Evolutionary conservation across 2,329 filamentous ascomycete genomes (phyloP).

Genomic region (Phyllosticta capitalensis): DNA sequence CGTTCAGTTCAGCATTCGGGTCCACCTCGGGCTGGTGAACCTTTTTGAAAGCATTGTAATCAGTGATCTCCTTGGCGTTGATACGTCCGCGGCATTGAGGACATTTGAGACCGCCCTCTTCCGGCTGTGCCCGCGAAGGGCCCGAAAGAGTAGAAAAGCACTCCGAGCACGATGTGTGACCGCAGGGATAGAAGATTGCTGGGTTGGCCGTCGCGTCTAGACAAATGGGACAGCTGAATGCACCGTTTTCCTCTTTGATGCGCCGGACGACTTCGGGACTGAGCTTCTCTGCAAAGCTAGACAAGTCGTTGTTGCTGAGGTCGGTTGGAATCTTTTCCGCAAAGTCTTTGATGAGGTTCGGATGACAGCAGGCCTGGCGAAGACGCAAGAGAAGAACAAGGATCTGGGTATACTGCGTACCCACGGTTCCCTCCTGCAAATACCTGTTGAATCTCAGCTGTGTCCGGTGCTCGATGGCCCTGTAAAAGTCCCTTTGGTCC

Average conservation of each 20-base stretch:
- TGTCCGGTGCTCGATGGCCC: constrained; percentile 55
- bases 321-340: constrained; percentile 26
- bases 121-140: constrained; percentile 43
- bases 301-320: constrained; percentile 45
- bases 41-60: constrained; percentile 63
- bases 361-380: constrained; percentile 74
- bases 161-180: constrained; percentile 68
- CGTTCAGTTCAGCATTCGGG: constrained; percentile 35
- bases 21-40: constrained; percentile 42
- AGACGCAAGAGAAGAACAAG: constrained; percentile 70
- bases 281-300: constrained; percentile 54
- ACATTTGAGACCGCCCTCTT: constrained; percentile 55
- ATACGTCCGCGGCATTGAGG: constrained; percentile 64
- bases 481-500: constrained; percentile 57
- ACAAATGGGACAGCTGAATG: constrained; percentile 74
- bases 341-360: constrained; percentile 59
- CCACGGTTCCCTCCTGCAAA: constrained; percentile 56
- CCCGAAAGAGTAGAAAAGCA: constrained; percentile 54
- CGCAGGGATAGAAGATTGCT: constrained; percentile 71
- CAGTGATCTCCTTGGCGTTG: constrained; percentile 60
- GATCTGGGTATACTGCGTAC: constrained; percentile 67
- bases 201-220: constrained; percentile 67
- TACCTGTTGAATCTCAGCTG: constrained; percentile 69
- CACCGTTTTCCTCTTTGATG: constrained; percentile 45
- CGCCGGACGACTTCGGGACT: constrained; percentile 53